Conservation (phyloP, 331 rosid genomes). For the Ulmus americana region DNA sequence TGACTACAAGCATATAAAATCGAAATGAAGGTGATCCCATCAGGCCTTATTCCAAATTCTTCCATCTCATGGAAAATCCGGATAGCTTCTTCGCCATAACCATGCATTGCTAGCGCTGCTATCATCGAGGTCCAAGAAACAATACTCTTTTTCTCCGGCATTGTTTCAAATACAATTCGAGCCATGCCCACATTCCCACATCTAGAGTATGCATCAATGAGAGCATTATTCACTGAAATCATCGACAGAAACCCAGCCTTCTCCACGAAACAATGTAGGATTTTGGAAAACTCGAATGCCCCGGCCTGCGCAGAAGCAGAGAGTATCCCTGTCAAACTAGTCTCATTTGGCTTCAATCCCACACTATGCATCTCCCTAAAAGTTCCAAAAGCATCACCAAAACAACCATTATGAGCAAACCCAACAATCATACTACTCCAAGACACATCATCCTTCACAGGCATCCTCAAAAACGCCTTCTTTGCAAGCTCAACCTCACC, state of each 20-base stretch:
- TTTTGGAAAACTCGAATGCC: conserved; percentile 64
- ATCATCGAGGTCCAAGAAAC: conserved; percentile 83
- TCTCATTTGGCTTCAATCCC: conserved; percentile 61
- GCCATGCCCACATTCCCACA: conserved; percentile 70
- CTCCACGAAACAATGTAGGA: conserved; percentile 57
- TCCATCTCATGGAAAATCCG: conserved; percentile 57
- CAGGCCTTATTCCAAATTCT: conserved; percentile 49
- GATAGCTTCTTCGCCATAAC: conserved; percentile 67
- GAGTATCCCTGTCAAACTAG: conserved; percentile 68
- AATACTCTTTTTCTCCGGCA: conserved; percentile 40
- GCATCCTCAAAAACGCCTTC: conserved; percentile 51
- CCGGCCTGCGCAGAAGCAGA: conserved; percentile 82
- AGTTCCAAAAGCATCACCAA: conserved; percentile 59
- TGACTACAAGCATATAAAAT: conserved; percentile 78
- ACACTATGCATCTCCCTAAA: conserved; percentile 48
- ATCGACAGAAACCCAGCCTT: conserved; percentile 59
- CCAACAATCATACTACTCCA: conserved; percentile 91
- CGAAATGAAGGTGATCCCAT: conserved; percentile 65
- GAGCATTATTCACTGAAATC: conserved; percentile 62
- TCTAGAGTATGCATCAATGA: conserved; percentile 60
- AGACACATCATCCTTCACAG: conserved; percentile 59
- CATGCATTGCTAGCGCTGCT: conserved; percentile 79
- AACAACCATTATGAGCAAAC: conserved; percentile 54
- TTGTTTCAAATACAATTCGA: conserved; percentile 48
- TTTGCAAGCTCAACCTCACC: conserved; percentile 62